Evolutionary conservation across 2,329 filamentous ascomycete genomes (phyloP).

Genomic region (Alternaria ethzedia): DNA sequence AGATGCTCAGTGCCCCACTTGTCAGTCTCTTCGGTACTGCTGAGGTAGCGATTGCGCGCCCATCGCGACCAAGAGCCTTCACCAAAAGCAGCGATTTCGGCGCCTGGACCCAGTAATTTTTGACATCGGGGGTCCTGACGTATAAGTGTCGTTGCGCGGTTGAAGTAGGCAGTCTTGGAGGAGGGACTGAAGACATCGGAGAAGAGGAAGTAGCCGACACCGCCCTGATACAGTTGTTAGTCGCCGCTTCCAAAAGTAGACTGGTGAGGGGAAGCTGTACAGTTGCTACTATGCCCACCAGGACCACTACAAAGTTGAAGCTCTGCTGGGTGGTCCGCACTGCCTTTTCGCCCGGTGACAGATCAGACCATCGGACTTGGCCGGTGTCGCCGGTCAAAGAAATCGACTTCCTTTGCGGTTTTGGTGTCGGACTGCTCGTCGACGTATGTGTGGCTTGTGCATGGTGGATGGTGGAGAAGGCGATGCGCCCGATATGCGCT

Average conservation of each 20-base stretch:
- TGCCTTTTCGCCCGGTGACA: conserved; percentile 78
- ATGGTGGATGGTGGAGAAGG: conserved; percentile 35
- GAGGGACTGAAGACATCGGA: conserved; percentile 59
- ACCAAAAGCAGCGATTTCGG: conserved; percentile 80
- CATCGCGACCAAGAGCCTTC: conserved; percentile 83
- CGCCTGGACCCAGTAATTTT: conserved; percentile 73
- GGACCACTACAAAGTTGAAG: conserved; percentile 82
- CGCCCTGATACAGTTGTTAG: conserved; percentile 59
- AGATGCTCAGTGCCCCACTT: conserved; percentile 78
- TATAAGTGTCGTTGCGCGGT: conserved; percentile 81
- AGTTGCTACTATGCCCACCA: conserved; percentile 77
- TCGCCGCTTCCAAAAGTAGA: background rate
- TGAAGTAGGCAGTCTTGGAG: conserved; percentile 87
- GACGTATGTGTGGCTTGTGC: conserved; percentile 40
- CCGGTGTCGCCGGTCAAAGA: conserved; percentile 89
- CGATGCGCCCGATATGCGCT: conserved; percentile 18
- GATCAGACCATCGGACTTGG: conserved; percentile 77
- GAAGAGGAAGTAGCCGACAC: conserved; percentile 62
- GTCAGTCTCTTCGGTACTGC: conserved; percentile 72
- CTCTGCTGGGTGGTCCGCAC: conserved; percentile 87
- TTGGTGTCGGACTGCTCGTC: conserved; percentile 33
- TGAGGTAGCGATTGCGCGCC: conserved; percentile 68
- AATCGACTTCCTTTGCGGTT: conserved; percentile 69
- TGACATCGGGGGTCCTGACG: conserved; percentile 74
- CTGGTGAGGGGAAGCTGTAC: conserved; percentile 54